Evolutionary conservation across 1,284 basidiomycete species (phyloP).

Genomic region (Cryptococcus sp.): DNA sequence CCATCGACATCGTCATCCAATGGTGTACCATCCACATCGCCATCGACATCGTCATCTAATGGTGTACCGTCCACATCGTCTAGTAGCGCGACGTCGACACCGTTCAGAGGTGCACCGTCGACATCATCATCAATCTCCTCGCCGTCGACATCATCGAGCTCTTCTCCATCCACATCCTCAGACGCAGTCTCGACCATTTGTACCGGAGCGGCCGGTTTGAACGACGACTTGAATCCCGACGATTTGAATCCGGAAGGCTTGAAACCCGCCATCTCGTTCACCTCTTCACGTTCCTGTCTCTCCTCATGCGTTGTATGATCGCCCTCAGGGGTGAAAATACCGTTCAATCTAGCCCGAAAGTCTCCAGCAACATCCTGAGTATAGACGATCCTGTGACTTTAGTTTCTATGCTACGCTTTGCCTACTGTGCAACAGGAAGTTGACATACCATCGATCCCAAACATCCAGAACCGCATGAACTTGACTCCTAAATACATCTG

Average conservation of each 20-base stretch:
- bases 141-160: slow-evolving; percentile 52
- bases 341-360: slow-evolving; percentile 67
- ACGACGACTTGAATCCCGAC: slow-evolving; percentile 55
- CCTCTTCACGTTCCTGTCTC: slow-evolving; percentile 1
- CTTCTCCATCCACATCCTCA: slow-evolving; percentile 49
- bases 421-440: neutral
- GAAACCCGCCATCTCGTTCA: neutral
- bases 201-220: slow-evolving; percentile 33
- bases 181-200: slow-evolving; percentile 29
- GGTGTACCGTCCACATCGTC: slow-evolving; percentile 9
- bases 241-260: slow-evolving; percentile 62
- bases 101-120: slow-evolving; percentile 48
- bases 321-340: slow-evolving; percentile 38
- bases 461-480: slow-evolving; percentile 78
- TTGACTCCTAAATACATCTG: slow-evolving; percentile 87
- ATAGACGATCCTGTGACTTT: slow-evolving; percentile 67
- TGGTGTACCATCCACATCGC: neutral
- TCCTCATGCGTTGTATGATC: neutral
- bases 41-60: neutral
- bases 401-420: neutral
- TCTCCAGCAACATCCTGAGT: slow-evolving; percentile 72
- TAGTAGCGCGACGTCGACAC: slow-evolving; percentile 23
- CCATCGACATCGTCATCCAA: neutral
- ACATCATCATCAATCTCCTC: slow-evolving; percentile 26
- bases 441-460: slow-evolving; percentile 79